These are phyloP conservation scores for Clavispora carvajalis DNA, from an alignment of 805 yeast genomes.

Conservation along the genomic window DNA sequence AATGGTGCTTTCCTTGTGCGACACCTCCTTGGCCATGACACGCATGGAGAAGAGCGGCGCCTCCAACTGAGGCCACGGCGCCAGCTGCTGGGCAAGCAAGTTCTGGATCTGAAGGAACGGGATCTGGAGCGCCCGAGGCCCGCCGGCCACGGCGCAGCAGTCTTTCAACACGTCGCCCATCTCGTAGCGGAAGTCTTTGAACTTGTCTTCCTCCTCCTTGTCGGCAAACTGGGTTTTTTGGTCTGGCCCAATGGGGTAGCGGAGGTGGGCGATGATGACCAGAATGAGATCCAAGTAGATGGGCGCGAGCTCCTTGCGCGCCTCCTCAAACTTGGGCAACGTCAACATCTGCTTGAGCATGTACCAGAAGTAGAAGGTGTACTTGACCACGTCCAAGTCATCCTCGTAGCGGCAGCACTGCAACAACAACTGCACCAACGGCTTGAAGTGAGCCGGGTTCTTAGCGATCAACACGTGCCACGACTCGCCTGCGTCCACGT, in stretches of 20 bases:
- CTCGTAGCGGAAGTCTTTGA: constrained; percentile 89
- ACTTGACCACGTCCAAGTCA: constrained; percentile 84
- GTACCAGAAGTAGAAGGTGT: constrained; percentile 92
- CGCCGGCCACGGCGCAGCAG: constrained; percentile 87
- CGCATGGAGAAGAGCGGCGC: constrained; percentile 87
- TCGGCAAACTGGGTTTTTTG: constrained; percentile 52
- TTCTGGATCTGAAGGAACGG: constrained; percentile 60
- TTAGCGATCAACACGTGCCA: constrained; percentile 88
- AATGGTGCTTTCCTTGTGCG: constrained; percentile 55
- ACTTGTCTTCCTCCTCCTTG: constrained; percentile 83
- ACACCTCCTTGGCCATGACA: constrained; percentile 90
- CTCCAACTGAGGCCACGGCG: constrained; percentile 79
- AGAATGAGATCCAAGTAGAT: constrained; percentile 54
- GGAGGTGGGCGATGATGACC: constrained; percentile 62
- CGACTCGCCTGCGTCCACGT: constrained; percentile 89
- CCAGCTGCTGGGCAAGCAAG: constrained; percentile 24
- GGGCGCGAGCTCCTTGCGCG: constrained; percentile 47
- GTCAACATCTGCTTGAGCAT: constrained; percentile 66
- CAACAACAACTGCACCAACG: constrained; percentile 67
- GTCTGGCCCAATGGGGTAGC: constrained; percentile 54
- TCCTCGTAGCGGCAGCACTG: constrained; percentile 68
- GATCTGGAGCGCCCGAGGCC: constrained; percentile 59
- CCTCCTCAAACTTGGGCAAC: constrained; percentile 50
- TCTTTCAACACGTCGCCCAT: constrained; percentile 98
- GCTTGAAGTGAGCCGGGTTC: constrained; percentile 62